These are phyloP conservation scores for Mycena alexandri DNA, from an alignment of 768 basidiomycete genomes.

Conservation along the genomic window DNA sequence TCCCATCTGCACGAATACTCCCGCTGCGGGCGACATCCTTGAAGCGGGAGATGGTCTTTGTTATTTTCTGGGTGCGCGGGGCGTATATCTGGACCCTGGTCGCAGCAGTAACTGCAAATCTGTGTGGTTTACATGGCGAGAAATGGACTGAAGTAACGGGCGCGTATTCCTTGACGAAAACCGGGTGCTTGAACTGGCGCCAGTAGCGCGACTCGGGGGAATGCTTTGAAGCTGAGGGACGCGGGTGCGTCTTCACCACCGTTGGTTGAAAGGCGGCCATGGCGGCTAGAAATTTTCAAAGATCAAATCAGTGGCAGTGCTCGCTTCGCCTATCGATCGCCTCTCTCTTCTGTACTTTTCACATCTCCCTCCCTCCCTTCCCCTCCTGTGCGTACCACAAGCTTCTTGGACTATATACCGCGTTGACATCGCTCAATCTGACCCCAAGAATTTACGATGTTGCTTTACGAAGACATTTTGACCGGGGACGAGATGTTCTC, in stretches of 20 bases:
- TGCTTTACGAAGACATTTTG: conserved; percentile 82
- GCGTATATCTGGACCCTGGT: conserved; percentile 96
- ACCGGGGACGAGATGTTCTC: conserved; percentile 92
- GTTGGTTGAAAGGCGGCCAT: conserved; percentile 88
- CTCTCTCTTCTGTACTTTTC: conserved; percentile 7
- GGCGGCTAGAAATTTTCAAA: conserved; percentile 35
- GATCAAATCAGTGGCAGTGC: conserved; percentile 39
- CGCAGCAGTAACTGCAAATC: conserved; percentile 96
- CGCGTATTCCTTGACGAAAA: conserved; percentile 97
- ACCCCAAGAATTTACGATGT: conserved; percentile 51
- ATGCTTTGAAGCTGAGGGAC: conserved; percentile 67
- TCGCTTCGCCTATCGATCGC: conserved; percentile 31
- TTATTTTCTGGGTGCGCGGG: conserved; percentile 95
- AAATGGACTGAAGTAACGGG: conserved; percentile 97
- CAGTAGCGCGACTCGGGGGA: conserved; percentile 85
- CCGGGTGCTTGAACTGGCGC: conserved; percentile 89
- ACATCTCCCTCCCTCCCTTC: not conserved
- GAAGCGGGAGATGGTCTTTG: conserved; percentile 96
- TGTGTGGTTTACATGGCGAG: conserved; percentile 86
- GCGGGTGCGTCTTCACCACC: conserved; percentile 72
- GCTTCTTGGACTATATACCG: too few species aligned
- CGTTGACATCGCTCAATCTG: too few species aligned
- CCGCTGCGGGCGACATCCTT: conserved; percentile 95
- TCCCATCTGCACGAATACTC: conserved; percentile 91
- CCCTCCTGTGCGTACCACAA: conserved; percentile 16